Evolutionary conservation across 768 basidiomycete species (phyloP), one percentile per base, ranked within the genome.

Genomic region (Suillus subaureus): DNA sequence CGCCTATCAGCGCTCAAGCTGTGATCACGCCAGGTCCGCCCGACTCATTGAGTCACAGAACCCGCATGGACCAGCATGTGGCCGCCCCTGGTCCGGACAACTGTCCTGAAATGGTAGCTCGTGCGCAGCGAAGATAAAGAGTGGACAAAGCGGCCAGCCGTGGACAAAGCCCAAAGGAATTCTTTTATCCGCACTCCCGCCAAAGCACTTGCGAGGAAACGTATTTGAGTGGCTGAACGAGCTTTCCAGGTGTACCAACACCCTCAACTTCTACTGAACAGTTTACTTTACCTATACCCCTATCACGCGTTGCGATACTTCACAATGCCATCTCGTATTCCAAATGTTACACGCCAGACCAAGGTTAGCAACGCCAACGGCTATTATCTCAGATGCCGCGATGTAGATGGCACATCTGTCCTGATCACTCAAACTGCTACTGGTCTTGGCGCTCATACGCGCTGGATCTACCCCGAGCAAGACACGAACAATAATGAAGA

Each of bases 181-280:
- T 42, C 58, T 40, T 67, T 66, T 33, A 61, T 52, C 66, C 69
- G 67, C 62, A 47, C 23, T 12, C 11, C 7, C 28, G 39, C 65
- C 72, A 72, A 75, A 75, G 72, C 64, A 60, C 26, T 61, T 5
- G 26, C 56, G 12, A 54, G 39, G 39, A 45, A 66, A 54, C 6
- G 37, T 74, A 77, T 72, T 71, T 78, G 64, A 77, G 63, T 67
- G 11, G 55, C 33, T n/a, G 57, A n/a, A 55, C 61, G 28, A 65
- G 31, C 13, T 16, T 11, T 35, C 15, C 39, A 49, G 40, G 39
- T 54, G 28, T 31, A 47, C 35, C 26, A 64, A 65, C 54, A 57
- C 23, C 51, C 43, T 23, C 56, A 54, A 33, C 52, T 13, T 55
- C 6, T 33, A 31, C 33, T 52, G 28, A 63, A 57, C 62, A 15